Percentiles rank a stretch among this genome's conserved stretches.
Conservation (phyloP, 1,139 yeast genomes). For the Debaryomyces robertsiae region DNA sequence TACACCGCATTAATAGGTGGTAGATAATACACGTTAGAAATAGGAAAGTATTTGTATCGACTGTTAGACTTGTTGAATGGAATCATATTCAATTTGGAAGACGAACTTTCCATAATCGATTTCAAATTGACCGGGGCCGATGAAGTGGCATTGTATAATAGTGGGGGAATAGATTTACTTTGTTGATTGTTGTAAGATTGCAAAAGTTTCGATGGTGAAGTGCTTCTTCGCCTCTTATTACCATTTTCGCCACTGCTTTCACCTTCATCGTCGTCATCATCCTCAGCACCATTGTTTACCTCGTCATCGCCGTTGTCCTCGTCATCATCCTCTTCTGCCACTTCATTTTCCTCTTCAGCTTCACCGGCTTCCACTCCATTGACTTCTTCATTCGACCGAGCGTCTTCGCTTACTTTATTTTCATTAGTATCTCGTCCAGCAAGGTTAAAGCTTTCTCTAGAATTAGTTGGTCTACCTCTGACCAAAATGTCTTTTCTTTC, state of each 20-base stretch:
- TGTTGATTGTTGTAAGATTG: constrained; percentile 14
- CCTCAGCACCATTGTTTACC: constrained; percentile 13
- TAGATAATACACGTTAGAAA: constrained; percentile 56
- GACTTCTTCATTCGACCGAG: constrained; percentile 6
- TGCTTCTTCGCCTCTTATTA: constrained; percentile 9
- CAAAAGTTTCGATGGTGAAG: constrained; percentile 9
- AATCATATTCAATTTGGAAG: constrained; percentile 2
- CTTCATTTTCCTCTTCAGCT: constrained; percentile 1
- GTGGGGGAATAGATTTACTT: constrained; percentile 15
- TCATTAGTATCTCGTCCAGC: constrained; percentile 18
- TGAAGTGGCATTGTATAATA: constrained; percentile 15
- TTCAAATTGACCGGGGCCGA: constrained; percentile 17
- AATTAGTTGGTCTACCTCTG: constrained; percentile 28
- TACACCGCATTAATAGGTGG: constrained; percentile 64
- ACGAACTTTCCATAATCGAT: constrained; percentile 13
- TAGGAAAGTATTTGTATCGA: constrained; percentile 56
- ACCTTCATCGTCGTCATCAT: constrained; percentile 7
- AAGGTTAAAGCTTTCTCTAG: constrained; percentile 24
- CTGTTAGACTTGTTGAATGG: constrained; percentile 13
- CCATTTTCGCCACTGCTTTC: constrained; percentile 10
- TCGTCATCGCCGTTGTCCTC: constrained; percentile 12
- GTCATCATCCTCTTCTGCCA: constrained; percentile 7
- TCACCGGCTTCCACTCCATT: constrained; percentile 11
- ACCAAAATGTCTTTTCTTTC: constrained; percentile 55
- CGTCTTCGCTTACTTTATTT: constrained; percentile 7